Base-by-base conservation (phyloP, 2,329 filamentous ascomycete species). In the Trichoderma sp. region DNA sequence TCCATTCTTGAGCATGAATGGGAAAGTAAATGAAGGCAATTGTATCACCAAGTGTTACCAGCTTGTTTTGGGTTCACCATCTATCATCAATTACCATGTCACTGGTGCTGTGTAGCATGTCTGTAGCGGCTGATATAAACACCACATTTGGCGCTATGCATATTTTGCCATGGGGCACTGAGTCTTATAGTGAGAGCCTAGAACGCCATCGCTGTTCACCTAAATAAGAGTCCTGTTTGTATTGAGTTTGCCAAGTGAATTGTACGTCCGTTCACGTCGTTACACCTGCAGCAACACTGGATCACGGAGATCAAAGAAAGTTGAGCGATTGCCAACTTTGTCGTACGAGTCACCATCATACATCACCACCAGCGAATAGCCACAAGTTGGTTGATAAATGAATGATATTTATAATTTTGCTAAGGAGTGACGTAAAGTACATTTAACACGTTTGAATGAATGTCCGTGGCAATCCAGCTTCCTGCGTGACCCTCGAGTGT, bases 291-390 rank as follows among this genome's bases (percentile, higher is more conserved):
- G 2, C 3, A 4, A 17, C 1, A 17, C 36, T 39, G 15, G 3
- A 39, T 17, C n/a, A 2, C 39, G 7, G 15, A n/a, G 39, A 43
- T 43, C 34, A 36, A 36, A 36, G 5, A 3, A n/a, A 43, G 1
- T 43, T n/a, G 7, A 9, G 39, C 17, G 7, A 39, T 7, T 39
- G 39, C 7, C 3, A 43, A 43, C 17, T 43, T 43, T 43, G 3
- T 4, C 39, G 3, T 4, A n/a, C 7, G 1, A 2, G 7, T n/a
- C 39, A 43, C 7, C 15, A 43, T 43, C 1, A 43, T 0, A 43
- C 0, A n/a, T 43, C 1, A 43, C 15, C 7, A n/a, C 39, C 3
- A 43, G 7, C 0, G 15, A 4, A 4, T n/a, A 43, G 1, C 1
- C 3, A n/a, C 0, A 39, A 39, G 36, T 4, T 17, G 0, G 39